These are phyloP conservation scores for Taiwanofungus camphoratus DNA, from an alignment of 1,284 basidiomycete genomes.

Conservation along the genomic window DNA sequence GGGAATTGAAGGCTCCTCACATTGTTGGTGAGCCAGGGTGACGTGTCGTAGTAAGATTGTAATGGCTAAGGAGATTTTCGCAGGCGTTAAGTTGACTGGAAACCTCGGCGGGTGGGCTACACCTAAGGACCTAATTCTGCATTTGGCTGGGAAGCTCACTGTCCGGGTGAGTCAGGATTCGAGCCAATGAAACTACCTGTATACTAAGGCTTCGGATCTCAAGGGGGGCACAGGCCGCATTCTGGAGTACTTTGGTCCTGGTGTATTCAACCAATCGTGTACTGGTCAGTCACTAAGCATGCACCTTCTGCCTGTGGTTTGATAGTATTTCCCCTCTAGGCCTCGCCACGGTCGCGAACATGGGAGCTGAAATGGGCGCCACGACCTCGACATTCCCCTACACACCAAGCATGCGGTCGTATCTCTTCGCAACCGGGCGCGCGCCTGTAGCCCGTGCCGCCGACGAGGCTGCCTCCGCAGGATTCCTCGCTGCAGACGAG, in stretches of 20 bases:
- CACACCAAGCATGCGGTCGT: slow-evolving; percentile 83
- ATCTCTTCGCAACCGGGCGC: slow-evolving; percentile 88
- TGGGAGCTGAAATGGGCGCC: slow-evolving; percentile 99
- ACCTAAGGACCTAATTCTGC: slow-evolving; percentile 94
- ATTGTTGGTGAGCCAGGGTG: slow-evolving; percentile 61
- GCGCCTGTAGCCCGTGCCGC: slow-evolving; percentile 86
- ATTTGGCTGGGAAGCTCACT: slow-evolving; percentile 91
- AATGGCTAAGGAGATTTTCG: neutral
- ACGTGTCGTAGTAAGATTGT: neutral
- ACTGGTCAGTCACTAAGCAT: slow-evolving; percentile 52
- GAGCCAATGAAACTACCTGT: neutral
- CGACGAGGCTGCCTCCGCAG: slow-evolving; percentile 73
- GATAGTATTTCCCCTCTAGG: slow-evolving; percentile 35
- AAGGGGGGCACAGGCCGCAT: slow-evolving; percentile 95
- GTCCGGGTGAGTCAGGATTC: slow-evolving; percentile 64
- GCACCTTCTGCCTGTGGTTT: slow-evolving; percentile 1
- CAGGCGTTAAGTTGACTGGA: slow-evolving; percentile 85
- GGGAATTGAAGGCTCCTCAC: slow-evolving; percentile 95
- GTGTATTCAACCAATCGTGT: slow-evolving; percentile 86
- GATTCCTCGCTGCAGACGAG: slow-evolving; percentile 81
- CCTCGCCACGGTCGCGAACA: slow-evolving; percentile 93
- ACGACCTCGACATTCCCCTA: slow-evolving; percentile 99
- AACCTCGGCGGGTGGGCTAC: slow-evolving; percentile 90
- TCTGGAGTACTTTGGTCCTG: slow-evolving; percentile 97
- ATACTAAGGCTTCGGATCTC: neutral